Evolutionary conservation across 345 rosid species (phyloP).

Genomic region (Odontarrhena argentea): DNA sequence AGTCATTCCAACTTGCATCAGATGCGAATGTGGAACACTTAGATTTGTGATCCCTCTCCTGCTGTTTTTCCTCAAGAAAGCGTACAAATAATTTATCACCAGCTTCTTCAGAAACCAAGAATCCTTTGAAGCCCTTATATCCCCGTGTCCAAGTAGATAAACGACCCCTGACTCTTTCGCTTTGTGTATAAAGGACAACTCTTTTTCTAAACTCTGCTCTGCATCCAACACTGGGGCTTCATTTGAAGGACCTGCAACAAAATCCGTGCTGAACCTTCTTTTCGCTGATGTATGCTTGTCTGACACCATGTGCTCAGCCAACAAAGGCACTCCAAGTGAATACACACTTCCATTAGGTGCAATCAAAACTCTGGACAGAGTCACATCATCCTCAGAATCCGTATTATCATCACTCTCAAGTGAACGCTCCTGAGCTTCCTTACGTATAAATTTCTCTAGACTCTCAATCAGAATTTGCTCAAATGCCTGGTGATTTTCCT

Average conservation of each 20-base stretch:
- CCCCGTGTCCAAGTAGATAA: slow-evolving; percentile 98
- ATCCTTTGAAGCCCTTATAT: slow-evolving; percentile 90
- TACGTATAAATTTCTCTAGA: slow-evolving; percentile 91
- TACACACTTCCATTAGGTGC: slow-evolving; percentile 94
- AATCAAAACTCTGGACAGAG: slow-evolving; percentile 63
- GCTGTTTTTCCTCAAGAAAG: slow-evolving; percentile 91
- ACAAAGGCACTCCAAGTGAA: slow-evolving; percentile 83
- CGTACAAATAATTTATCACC: slow-evolving; percentile 89
- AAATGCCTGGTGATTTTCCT: slow-evolving; percentile 91
- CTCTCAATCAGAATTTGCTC: slow-evolving; percentile 97
- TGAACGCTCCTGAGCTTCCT: slow-evolving; percentile 90
- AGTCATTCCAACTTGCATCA: slow-evolving; percentile 99
- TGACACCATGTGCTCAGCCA: slow-evolving; percentile 57
- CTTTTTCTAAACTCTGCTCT: slow-evolving; percentile 87
- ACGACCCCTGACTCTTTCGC: slow-evolving; percentile 98
- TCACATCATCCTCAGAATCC: slow-evolving; percentile 63
- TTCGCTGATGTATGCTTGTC: slow-evolving; percentile 48
- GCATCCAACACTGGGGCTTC: slow-evolving; percentile 52
- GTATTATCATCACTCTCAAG: slow-evolving; percentile 84
- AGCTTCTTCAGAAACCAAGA: slow-evolving; percentile 98
- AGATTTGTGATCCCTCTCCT: slow-evolving; percentile 90
- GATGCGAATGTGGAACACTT: slow-evolving; percentile 90
- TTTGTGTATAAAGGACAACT: slow-evolving; percentile 83
- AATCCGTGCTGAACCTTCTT: slow-evolving; percentile 59
- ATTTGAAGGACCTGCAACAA: slow-evolving; percentile 40